These are phyloP conservation scores for Plantago lanceolata DNA, from an alignment of 305 asterid genomes.

Conservation along the genomic window DNA sequence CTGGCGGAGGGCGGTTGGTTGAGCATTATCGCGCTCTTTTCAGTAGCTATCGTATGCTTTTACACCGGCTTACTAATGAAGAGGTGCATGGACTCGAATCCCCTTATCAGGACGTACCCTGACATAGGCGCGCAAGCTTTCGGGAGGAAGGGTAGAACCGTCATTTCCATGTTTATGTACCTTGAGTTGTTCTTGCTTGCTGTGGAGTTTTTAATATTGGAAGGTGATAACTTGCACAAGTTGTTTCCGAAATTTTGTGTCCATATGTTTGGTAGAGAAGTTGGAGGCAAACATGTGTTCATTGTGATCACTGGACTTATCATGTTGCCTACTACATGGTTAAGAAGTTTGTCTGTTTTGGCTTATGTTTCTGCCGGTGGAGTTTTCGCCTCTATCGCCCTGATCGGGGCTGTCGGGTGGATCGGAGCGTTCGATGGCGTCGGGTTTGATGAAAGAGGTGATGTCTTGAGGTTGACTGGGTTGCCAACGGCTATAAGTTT, in stretches of 20 bases:
- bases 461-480: conserved; percentile 35
- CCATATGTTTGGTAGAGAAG: conserved; percentile 4
- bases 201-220: conserved; percentile 47
- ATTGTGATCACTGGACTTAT: conserved; percentile 32
- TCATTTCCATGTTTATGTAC: conserved; percentile 35
- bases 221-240: conserved; percentile 47
- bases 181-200: conserved; percentile 50
- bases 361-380: conserved; percentile 47
- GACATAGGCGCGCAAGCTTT: conserved; percentile 47
- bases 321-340: conserved; percentile 37
- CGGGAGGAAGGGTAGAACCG: conserved; percentile 38
- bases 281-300: conserved; percentile 38
- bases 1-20: conserved; percentile 43
- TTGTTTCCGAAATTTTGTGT: conserved; percentile 16
- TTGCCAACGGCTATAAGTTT: conserved; percentile 42
- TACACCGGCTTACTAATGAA: conserved; percentile 30
- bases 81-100: conserved; percentile 31
- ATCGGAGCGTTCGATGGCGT: conserved; percentile 38
- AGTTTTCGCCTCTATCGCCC: conserved; percentile 37
- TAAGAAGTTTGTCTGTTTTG: conserved; percentile 28
- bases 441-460: conserved; percentile 41
- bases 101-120: conserved; percentile 36
- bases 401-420: conserved; percentile 34
- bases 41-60: conserved; percentile 18
- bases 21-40: conserved; percentile 8